A percentile compares a stretch with the other conserved stretches of the same genome.
Conservation (phyloP, 768 basidiomycete genomes). For the Boletus sp. region DNA sequence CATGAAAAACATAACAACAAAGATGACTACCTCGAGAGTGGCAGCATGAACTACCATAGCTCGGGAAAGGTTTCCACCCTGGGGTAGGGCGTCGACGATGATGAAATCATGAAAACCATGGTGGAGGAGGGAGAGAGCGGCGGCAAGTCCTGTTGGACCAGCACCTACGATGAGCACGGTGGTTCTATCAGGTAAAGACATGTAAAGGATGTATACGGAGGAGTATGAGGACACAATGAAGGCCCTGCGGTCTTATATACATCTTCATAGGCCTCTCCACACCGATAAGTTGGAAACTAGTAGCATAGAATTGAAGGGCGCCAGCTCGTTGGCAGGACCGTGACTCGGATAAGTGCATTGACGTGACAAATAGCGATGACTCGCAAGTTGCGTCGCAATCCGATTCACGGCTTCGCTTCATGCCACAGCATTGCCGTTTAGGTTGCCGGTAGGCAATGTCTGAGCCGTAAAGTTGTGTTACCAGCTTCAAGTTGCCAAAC, state of each 20-base stretch:
- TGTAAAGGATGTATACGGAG: neutral
- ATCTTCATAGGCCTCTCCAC: neutral
- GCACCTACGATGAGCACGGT: conserved; percentile 51
- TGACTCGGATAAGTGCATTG: no score
- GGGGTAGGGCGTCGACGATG: conserved; percentile 39
- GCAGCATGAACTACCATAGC: conserved; percentile 49
- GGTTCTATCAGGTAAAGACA: conserved; percentile 35
- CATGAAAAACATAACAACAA: conserved; percentile 10
- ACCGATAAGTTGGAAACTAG: neutral
- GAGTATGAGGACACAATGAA: neutral
- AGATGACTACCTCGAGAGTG: conserved; percentile 45
- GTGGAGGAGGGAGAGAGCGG: conserved; percentile 44
- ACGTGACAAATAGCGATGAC: neutral
- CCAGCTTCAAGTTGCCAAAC: no score
- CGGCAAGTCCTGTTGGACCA: conserved; percentile 48
- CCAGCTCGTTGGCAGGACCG: neutral
- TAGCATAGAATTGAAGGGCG: no score
- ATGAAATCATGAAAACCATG: conserved; percentile 42
- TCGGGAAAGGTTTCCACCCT: conserved; percentile 41
- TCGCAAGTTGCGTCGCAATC: neutral
- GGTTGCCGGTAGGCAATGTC: no score
- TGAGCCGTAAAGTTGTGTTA: no score
- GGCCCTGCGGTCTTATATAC: neutral
- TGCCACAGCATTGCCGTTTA: neutral
- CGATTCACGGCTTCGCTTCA: neutral